Conservation (phyloP, 2,329 filamentous ascomycete genomes). For the Beauveria sp. region DNA sequence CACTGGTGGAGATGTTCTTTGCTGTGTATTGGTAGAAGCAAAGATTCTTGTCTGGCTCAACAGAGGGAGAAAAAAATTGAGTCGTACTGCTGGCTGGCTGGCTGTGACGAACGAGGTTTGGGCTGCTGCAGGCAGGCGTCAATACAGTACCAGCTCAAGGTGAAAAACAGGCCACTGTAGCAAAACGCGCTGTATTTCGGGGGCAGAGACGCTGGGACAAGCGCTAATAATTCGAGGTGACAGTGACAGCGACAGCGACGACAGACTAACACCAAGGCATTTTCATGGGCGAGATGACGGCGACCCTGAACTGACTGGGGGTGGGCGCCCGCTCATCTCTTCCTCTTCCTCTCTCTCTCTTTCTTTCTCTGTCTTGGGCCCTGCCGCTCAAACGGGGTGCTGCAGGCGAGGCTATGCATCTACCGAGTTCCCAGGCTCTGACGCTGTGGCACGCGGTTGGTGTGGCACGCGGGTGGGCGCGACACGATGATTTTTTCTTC, state of each 20-base stretch:
- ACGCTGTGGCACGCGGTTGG: not conserved
- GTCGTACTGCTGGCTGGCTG: not conserved
- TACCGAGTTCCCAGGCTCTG: not conserved
- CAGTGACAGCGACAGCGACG: not conserved
- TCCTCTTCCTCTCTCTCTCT: not conserved
- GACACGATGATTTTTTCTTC: too few relatives aligned
- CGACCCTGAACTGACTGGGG: conserved; percentile 3
- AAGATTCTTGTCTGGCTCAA: not conserved
- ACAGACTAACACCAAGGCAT: not conserved
- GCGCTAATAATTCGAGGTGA: not conserved
- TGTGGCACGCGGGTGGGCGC: not conserved
- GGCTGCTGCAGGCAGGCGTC: not conserved
- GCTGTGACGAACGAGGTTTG: not conserved
- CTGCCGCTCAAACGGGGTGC: not conserved
- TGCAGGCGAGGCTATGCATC: not conserved
- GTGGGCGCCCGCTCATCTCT: not conserved
- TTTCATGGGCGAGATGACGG: not conserved
- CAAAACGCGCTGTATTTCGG: not conserved
- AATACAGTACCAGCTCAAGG: not conserved
- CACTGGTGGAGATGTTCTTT: not conserved
- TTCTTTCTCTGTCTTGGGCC: not conserved
- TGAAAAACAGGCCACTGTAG: not conserved
- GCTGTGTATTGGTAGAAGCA: not conserved
- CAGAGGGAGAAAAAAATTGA: not conserved
- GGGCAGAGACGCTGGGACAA: not conserved